Evolutionary conservation across 73 alveolate species (phyloP).

Genomic region (Tetrahymena malaccensis): DNA sequence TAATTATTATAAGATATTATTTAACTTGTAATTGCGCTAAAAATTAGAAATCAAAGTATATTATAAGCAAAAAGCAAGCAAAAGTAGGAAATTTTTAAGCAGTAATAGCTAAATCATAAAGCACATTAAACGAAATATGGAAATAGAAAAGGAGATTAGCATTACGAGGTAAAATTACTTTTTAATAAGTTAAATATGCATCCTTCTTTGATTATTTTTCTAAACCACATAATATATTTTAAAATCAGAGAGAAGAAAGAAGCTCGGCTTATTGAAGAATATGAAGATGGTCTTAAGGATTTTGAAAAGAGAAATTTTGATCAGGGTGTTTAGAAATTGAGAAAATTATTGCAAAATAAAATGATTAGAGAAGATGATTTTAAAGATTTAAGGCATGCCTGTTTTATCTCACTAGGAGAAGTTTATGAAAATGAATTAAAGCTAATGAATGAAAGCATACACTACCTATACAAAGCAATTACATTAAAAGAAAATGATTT

Average conservation of each 20-base stretch:
- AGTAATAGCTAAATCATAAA: neutral
- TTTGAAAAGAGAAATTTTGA: neutral
- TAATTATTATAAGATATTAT: neutral
- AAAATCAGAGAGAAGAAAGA: neutral
- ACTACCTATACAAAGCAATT: neutral
- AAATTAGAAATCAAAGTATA: neutral
- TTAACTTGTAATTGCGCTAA: neutral
- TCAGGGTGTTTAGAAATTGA: neutral
- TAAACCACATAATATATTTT: neutral
- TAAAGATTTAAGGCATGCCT: neutral
- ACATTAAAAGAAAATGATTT: neutral
- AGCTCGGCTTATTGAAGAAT: neutral
- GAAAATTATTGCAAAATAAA: neutral
- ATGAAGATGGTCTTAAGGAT: neutral
- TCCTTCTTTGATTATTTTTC: no score
- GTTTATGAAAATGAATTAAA: neutral
- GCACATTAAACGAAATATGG: neutral
- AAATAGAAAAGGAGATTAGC: neutral
- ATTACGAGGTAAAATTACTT: neutral
- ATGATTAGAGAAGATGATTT: neutral
- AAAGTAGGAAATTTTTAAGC: neutral
- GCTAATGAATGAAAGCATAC: neutral
- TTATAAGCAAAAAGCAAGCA: neutral
- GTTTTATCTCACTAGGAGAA: neutral
- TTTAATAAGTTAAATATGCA: neutral